Conservation (phyloP, 116 monocot species). For the Posidonia oceanica region DNA sequence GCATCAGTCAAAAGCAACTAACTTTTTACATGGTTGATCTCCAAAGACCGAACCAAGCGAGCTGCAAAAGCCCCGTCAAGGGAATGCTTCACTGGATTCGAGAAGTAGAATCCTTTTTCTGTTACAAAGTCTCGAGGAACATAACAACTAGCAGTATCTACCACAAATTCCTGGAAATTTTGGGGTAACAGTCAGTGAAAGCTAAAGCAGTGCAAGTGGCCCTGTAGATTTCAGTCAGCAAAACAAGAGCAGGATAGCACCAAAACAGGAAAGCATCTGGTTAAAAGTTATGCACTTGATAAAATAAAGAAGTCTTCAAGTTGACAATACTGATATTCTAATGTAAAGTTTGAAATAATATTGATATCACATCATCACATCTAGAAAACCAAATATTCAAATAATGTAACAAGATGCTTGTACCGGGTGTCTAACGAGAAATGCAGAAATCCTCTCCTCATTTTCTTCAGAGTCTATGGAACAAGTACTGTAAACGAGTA, state of each 20-base stretch:
- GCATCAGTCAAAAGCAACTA: no score
- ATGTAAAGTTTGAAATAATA: no score
- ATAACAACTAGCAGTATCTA: slow-evolving; percentile 47
- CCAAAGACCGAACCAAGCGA: slow-evolving; percentile 29
- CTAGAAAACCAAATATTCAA: no score
- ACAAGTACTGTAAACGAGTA: slow-evolving; percentile 92
- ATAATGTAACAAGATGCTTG: neutral
- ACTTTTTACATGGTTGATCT: neutral
- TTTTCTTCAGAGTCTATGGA: slow-evolving; percentile 96
- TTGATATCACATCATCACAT: no score
- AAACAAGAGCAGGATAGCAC: neutral
- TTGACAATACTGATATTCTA: no score
- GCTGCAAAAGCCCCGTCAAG: slow-evolving; percentile 95
- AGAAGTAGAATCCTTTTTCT: slow-evolving; percentile 57
- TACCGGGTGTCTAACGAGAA: slow-evolving; percentile 72
- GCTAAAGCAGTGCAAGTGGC: neutral
- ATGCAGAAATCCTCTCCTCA: slow-evolving; percentile 63
- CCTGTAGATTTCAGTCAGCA: neutral
- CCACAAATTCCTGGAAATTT: slow-evolving; percentile 52
- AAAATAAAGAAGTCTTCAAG: no score
- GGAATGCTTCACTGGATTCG: slow-evolving; percentile 67
- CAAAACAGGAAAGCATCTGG: no score
- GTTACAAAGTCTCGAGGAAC: slow-evolving; percentile 67
- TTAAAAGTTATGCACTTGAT: no score
- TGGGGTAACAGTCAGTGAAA: neutral